Evolutionary conservation across 2,329 filamentous ascomycete genomes (phyloP).

Genomic region (Aspergillus glaucus): DNA sequence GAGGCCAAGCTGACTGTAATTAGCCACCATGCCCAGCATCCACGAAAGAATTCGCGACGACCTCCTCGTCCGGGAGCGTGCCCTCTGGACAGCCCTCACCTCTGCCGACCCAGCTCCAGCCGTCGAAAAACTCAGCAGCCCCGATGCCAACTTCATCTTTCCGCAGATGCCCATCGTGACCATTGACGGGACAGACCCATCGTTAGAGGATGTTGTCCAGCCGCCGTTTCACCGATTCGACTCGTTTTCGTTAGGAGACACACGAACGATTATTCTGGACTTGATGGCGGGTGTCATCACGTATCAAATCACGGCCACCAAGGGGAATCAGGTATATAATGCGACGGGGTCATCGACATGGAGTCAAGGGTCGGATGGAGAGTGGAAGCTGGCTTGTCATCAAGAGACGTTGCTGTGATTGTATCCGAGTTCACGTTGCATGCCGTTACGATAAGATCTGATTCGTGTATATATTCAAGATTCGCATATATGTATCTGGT

Average conservation of each 20-base stretch:
- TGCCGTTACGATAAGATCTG: too few relatives aligned
- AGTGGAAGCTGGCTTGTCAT: conserved; percentile 31
- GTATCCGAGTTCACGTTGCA: too few relatives aligned
- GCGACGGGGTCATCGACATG: conserved; percentile 30
- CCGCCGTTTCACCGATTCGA: conserved; percentile 33
- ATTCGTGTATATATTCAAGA: too few relatives aligned
- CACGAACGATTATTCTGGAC: conserved; percentile 29
- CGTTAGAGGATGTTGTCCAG: conserved; percentile 17
- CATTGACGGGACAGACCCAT: conserved; percentile 19
- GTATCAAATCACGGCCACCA: conserved; percentile 24
- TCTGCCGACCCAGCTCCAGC: conserved; percentile 30
- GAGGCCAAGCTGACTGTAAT: too few relatives aligned
- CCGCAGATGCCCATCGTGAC: conserved; percentile 27
- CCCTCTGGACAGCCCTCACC: conserved; percentile 32
- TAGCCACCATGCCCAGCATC: conserved; percentile 26
- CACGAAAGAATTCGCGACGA: conserved; percentile 33
- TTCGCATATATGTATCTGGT: too few relatives aligned
- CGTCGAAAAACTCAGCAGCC: conserved; percentile 26
- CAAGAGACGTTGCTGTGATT: conserved; percentile 20
- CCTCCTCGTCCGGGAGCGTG: conserved; percentile 28
- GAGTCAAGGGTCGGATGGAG: conserved; percentile 33
- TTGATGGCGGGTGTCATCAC: conserved; percentile 32
- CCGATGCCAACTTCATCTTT: conserved; percentile 28
- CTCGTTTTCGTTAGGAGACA: conserved; percentile 22
- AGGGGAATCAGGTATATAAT: conserved; percentile 20